A percentile compares a stretch with the other conserved stretches of the same genome.
Conservation (phyloP, 345 rosid species). For the Euphorbia lathyris region DNA sequence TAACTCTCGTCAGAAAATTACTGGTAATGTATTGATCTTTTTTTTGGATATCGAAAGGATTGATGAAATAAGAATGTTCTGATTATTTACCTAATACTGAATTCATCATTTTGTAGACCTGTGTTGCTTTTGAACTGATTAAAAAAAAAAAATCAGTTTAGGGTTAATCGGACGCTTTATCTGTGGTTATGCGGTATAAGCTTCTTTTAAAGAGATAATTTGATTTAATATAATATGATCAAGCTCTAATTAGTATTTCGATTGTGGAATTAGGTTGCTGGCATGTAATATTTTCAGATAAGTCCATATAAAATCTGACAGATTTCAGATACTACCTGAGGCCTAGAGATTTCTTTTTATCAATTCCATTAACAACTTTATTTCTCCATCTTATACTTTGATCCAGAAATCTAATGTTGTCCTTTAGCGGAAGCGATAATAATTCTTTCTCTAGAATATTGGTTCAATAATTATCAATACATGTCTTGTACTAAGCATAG, state of each 20-base stretch:
- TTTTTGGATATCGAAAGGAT: neutral
- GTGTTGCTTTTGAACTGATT: no score
- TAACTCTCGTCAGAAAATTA: slow-evolving; percentile 61
- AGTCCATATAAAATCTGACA: slow-evolving; percentile 8
- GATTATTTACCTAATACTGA: neutral
- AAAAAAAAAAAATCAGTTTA: no score
- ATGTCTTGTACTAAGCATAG: neutral
- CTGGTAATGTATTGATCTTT: slow-evolving; percentile 51
- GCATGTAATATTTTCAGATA: neutral
- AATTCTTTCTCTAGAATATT: neutral
- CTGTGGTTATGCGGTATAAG: no score
- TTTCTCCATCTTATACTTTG: neutral
- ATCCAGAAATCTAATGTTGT: neutral
- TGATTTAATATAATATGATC: neutral
- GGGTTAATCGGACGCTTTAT: no score
- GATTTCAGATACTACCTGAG: slow-evolving; percentile 11
- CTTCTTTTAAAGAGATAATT: neutral
- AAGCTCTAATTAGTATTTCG: neutral
- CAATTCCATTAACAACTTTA: neutral
- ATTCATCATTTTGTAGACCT: neutral
- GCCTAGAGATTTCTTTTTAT: slow-evolving; percentile 9
- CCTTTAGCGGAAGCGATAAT: neutral
- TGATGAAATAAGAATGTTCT: neutral
- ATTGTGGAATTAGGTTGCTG: neutral
- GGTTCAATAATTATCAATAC: neutral